Conservation (phyloP, 345 rosid species). For the Clarkia xantiana region DNA sequence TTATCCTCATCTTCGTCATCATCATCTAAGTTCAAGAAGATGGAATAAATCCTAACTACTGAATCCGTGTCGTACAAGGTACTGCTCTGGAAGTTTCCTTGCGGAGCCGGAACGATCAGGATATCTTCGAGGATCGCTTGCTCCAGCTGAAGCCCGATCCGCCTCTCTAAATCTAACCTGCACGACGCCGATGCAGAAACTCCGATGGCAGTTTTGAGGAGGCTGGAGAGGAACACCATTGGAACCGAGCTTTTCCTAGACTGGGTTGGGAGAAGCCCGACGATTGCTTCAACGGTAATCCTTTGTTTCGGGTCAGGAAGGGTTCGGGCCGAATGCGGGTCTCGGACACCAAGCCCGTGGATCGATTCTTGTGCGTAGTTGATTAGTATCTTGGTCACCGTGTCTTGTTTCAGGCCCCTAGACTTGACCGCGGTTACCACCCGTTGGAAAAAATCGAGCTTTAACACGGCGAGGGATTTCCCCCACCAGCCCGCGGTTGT, state of each 20-base stretch:
- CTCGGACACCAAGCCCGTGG: constrained; percentile 50
- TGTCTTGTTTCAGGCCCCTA: constrained; percentile 78
- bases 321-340: constrained; percentile 41
- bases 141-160: constrained; percentile 84
- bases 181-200: constrained; percentile 47
- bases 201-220: constrained; percentile 59
- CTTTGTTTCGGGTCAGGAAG: constrained; percentile 51
- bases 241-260: constrained; percentile 77
- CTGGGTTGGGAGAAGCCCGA: constrained; percentile 64
- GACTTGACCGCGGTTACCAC: constrained; percentile 72
- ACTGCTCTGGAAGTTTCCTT: constrained; percentile 39
- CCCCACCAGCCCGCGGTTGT: constrained; percentile 91
- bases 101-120: constrained; percentile 41
- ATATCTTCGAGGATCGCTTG: constrained; percentile 90
- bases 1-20: constrained; percentile 44
- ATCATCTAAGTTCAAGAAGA: constrained; percentile 68
- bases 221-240: constrained; percentile 79
- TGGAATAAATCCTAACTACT: constrained; percentile 68
- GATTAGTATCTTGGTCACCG: constrained; percentile 73
- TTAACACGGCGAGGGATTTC: constrained; percentile 50
- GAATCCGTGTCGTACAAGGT: constrained; percentile 68
- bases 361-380: constrained; percentile 71
- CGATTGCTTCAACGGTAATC: constrained; percentile 55
- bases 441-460: constrained; percentile 70
- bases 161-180: constrained; percentile 69